Percentiles rank a stretch among this genome's conserved stretches.
These are phyloP conservation scores for Microdochium nivale DNA, from an alignment of 2,329 filamentous ascomycete species.

Conservation along the genomic window DNA sequence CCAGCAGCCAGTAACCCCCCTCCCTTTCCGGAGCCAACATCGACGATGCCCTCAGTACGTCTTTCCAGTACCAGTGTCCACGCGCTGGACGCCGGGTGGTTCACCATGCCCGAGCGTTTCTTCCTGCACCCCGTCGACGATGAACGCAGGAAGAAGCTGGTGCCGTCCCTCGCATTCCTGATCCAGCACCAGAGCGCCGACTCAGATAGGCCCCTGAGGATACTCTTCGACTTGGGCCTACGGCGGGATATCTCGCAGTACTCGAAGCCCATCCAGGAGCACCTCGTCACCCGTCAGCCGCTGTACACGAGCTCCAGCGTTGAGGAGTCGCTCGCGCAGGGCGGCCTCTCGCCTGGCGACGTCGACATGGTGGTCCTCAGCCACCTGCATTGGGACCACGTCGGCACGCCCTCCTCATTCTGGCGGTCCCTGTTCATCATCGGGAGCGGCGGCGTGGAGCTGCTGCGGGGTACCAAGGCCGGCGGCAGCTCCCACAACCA, in stretches of 20 bases:
- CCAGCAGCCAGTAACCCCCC: too few relatives aligned
- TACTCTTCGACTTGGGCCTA: constrained; percentile 44
- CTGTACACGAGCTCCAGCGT: constrained; percentile 33
- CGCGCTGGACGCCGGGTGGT: constrained; percentile 27
- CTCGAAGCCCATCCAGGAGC: constrained; percentile 29
- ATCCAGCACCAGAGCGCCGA: constrained; percentile 31
- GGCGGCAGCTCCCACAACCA: constrained; percentile 21
- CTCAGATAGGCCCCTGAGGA: constrained; percentile 20
- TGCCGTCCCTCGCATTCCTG: constrained; percentile 45
- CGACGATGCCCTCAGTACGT: too few relatives aligned
- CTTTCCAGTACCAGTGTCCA: constrained; percentile 14
- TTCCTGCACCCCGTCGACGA: constrained; percentile 36
- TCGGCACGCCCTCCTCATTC: constrained; percentile 46
- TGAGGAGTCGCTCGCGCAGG: constrained; percentile 23
- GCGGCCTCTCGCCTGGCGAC: constrained; percentile 5
- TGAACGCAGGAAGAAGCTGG: constrained; percentile 29
- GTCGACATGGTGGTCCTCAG: constrained; percentile 31
- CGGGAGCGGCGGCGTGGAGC: constrained; percentile 33
- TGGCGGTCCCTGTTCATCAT: constrained; percentile 37
- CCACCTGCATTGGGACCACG: constrained; percentile 50
- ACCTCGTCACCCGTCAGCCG: constrained; percentile 35
- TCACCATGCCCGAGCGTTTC: constrained; percentile 36
- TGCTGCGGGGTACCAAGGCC: constrained; percentile 18
- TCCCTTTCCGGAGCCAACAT: too few relatives aligned
- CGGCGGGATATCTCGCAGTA: constrained; percentile 35